Evolutionary conservation across 1,139 yeast genomes (phyloP), one percentile per base, ranked within the genome.

Genomic region (Saccharomyces hybrid): DNA sequence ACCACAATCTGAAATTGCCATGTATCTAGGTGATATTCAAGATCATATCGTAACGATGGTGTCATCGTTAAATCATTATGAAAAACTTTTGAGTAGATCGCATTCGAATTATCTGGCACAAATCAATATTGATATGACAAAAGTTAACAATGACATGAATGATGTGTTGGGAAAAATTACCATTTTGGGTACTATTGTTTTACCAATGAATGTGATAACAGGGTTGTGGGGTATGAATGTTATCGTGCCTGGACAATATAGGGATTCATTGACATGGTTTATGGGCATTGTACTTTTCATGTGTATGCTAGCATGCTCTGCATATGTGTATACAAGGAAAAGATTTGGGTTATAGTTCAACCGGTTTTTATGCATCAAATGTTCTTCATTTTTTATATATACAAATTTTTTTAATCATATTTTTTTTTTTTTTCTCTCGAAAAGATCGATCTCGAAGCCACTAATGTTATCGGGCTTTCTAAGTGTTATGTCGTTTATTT

Each of bases 141-240:
- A 86, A 69, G 97, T 90, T n/a, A 93, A 91, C 71, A 93, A 93
- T 66, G 97, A 91, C 63, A 91, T 95, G 79, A 93, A 93, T 70
- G 98, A 93, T 67, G 97, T 91, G 3, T 79, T 93, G 65, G 96
- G 97, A 2, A 88, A 91, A 68, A 88, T 93, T 55, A 89, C 98
- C 5, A 86, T 93, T 47, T 74, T 93, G 59, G 99, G 99, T 78
- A 90, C 98, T 0, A 88, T 93, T 57, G 96, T 93, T 6, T 75
- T 93, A 57, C 99, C 99, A 2, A 81, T 93, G 78, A 93, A 93
- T 68, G 88, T 93, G 55, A 85, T 93, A 25, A 93, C 99, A 0
- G 99, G 99, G 29, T 75, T 93, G 52, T 93, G 98, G 98, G 99
- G 99, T 57, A 93, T 93, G 99, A 93, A 93, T 73, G 96, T 95